These are phyloP conservation scores for Saccharum officinarum DNA, from an alignment of 176 grass and related monocot genomes.

Conservation along the genomic window DNA sequence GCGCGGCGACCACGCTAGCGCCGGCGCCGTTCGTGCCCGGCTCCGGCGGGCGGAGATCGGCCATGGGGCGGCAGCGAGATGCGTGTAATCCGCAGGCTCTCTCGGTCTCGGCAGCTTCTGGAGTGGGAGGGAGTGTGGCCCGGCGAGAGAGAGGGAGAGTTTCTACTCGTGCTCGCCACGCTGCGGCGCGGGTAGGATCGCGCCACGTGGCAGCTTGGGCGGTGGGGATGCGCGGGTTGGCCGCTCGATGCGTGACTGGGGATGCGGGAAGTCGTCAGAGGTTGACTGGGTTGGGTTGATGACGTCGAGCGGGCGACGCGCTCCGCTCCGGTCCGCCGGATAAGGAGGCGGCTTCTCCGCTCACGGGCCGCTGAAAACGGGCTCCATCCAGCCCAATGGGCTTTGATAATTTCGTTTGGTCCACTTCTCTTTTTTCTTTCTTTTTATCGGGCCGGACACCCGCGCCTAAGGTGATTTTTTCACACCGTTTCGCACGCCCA, in stretches of 20 bases:
- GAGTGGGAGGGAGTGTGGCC: conserved; percentile 3
- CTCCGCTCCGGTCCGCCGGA: background rate
- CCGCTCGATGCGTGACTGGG: conserved; percentile 6
- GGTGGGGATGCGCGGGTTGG: conserved; percentile 23
- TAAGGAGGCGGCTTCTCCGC: background rate
- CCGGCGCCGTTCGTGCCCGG: conserved; percentile 37
- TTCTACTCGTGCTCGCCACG: background rate
- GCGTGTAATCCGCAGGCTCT: conserved; percentile 48
- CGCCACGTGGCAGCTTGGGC: background rate
- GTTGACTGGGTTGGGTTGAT: conserved; percentile 31
- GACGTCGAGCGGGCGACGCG: background rate
- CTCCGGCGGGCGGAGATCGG: conserved; percentile 60
- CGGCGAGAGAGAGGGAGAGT: background rate
- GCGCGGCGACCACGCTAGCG: background rate
- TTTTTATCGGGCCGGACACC: too few relatives aligned
- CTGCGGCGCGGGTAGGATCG: background rate
- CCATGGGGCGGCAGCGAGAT: conserved; percentile 51
- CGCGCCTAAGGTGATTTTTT: too few relatives aligned
- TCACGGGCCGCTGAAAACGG: background rate
- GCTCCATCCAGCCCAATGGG: background rate
- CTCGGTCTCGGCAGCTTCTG: background rate
- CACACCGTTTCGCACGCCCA: too few relatives aligned
- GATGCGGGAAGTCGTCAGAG: background rate
- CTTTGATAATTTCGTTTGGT: too few relatives aligned
- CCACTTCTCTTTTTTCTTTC: background rate